Percentiles rank a stretch among this genome's conserved stretches.
phyloP scores from a whole-genome alignment of 495 filamentous ascomycete species.

The Lasiosphaeria miniovina region DNA sequence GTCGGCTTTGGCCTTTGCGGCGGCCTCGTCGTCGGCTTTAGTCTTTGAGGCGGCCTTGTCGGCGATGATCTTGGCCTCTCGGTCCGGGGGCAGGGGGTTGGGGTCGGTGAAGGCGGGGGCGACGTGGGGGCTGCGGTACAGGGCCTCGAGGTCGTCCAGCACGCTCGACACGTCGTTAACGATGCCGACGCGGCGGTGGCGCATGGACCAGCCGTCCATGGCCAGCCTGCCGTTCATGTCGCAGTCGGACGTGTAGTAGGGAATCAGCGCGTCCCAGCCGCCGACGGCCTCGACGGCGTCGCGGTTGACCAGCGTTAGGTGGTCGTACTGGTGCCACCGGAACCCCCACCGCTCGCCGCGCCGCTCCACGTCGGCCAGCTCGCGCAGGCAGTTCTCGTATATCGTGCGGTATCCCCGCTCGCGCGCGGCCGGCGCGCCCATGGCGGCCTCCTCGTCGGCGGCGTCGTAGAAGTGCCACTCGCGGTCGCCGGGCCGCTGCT shows the following conservation, averaged over 20 bases:
- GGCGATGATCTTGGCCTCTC: slow-evolving; percentile 8
- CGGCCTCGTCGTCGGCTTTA: background rate
- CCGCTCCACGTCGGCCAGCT: slow-evolving; percentile 32
- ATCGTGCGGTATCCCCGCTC: slow-evolving; percentile 37
- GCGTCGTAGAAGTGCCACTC: background rate
- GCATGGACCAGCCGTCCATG: slow-evolving; percentile 50
- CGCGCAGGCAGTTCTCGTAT: slow-evolving; percentile 47
- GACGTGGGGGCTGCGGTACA: slow-evolving; percentile 45
- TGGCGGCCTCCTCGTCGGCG: slow-evolving; percentile 19
- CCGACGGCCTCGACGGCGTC: slow-evolving; percentile 51
- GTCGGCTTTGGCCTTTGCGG: background rate
- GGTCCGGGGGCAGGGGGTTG: slow-evolving; percentile 31
- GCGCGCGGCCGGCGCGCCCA: slow-evolving; percentile 19
- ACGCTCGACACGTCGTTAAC: slow-evolving; percentile 51
- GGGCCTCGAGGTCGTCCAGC: slow-evolving; percentile 43
- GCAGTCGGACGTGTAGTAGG: slow-evolving; percentile 60
- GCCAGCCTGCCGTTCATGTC: slow-evolving; percentile 55
- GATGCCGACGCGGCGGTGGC: slow-evolving; percentile 44
- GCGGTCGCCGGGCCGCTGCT: slow-evolving; percentile 29
- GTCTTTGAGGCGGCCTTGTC: slow-evolving; percentile 25
- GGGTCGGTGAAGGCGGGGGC: slow-evolving; percentile 38
- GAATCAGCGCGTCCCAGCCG: slow-evolving; percentile 59
- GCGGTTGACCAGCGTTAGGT: slow-evolving; percentile 56
- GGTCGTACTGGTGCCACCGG: slow-evolving; percentile 58
- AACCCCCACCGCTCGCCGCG: slow-evolving; percentile 45